Evolutionary conservation across 129 eudicot species (phyloP), one percentile per base, ranked within the genome.

Genomic region (Flaveria robusta): DNA sequence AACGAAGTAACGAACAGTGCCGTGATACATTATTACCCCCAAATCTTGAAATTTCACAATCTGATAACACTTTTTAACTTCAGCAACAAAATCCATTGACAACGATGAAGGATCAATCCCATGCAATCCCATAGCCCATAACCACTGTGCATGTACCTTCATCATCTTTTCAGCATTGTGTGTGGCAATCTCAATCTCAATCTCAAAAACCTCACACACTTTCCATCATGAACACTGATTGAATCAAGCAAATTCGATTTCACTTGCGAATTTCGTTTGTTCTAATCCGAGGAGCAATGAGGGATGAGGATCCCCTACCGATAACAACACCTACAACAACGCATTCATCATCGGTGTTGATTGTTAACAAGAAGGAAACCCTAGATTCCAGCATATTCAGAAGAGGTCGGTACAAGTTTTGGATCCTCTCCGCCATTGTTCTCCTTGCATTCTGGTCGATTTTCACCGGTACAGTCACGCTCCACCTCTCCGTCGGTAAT

Each of bases 361-460:
- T 73, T 81, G 15, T 56, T 81, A 37, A 63, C 1, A 88, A 76
- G 41, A 87, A 89, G 49, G 92, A 87, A 29, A 55, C 74, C 66
- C 81, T 82, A 50, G 86, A 83, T 71, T 79, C 89, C 3, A 19
- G 68, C 73, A 14, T 83, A 4, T 83, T 88, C 64, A 88, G 91
- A 54, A 82, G 88, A 70, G 96, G 93, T 56, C 88, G 98, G 16
- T 91, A 88, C 86, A 94, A 88, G 64, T 88, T 88, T 46, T 94
- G 91, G 91, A 91, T 91, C 20, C 72, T 94, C 68, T 88, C 96
- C 56, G 98, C 91, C 67, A 94, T 94, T 68, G 63, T 91, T 29
- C 83, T 94, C 65, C 81, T 91, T 9, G 96, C 98, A 5, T 91
- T 90, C 75, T 94, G 97, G 90, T 94, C 98, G 3, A 88, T 91